Percentiles rank a stretch among this genome's conserved stretches.
Conservation (phyloP, 495 filamentous ascomycete species). For the Tetracladium setigerum region DNA sequence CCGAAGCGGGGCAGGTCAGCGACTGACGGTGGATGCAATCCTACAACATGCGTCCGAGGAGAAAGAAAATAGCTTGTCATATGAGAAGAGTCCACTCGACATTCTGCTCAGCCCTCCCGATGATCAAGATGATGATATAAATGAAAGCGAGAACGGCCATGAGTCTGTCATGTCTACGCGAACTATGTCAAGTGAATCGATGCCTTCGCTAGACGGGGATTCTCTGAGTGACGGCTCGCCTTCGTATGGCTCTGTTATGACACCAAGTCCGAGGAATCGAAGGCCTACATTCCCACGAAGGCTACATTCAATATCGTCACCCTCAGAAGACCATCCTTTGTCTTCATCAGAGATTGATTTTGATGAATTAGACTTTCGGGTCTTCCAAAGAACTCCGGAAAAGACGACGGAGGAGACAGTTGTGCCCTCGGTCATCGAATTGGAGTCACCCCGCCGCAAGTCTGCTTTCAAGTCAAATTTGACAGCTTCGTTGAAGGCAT, state of each 20-base stretch:
- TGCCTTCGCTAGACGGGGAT: conserved; percentile 54
- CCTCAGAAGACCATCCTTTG: conserved; percentile 36
- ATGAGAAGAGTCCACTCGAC: conserved; percentile 42
- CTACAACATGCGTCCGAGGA: conserved; percentile 39
- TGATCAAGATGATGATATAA: conserved; percentile 38
- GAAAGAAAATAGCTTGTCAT: conserved; percentile 37
- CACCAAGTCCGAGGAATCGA: conserved; percentile 19
- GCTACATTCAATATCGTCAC: conserved; percentile 24
- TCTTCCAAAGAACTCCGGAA: conserved; percentile 26
- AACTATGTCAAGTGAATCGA: conserved; percentile 53
- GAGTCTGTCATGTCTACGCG: conserved; percentile 32
- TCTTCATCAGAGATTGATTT: conserved; percentile 28
- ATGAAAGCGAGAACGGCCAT: conserved; percentile 34
- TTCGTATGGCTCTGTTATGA: conserved; percentile 18
- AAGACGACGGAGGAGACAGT: conserved; percentile 30
- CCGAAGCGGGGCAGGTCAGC: conserved; percentile 23
- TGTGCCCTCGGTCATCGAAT: conserved; percentile 21
- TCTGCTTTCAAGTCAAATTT: conserved; percentile 85
- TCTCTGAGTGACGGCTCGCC: conserved; percentile 22
- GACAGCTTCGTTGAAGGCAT: conserved; percentile 80
- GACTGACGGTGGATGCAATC: conserved; percentile 44
- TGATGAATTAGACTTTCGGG: conserved; percentile 38
- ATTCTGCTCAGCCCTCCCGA: conserved; percentile 48
- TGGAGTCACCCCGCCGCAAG: conserved; percentile 31
- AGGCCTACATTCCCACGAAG: conserved; percentile 23